Percentiles rank a stretch among this genome's conserved stretches.
phyloP scores from a whole-genome alignment of 345 rosid genomes.

The Aurinia saxatilis region DNA sequence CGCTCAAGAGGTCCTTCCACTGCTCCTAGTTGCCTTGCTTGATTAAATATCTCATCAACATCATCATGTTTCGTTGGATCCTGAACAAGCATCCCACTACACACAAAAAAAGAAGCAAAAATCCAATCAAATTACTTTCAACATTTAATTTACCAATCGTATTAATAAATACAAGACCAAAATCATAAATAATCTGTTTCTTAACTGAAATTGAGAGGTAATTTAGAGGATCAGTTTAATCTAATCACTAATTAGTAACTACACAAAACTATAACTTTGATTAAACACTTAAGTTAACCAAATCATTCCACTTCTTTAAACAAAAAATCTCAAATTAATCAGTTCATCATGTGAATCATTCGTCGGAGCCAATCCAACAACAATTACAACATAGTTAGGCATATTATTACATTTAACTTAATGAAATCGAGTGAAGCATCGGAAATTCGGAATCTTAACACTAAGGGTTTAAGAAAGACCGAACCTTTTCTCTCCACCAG shows the following conservation, averaged over 20 bases:
- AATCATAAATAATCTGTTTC: too few relatives aligned
- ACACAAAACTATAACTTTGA: not conserved
- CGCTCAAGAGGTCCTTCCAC: conserved; percentile 74
- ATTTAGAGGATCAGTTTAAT: too few relatives aligned
- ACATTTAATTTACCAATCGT: not conserved
- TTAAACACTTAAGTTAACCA: not conserved
- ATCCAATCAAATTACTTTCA: not conserved
- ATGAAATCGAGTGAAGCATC: too few relatives aligned
- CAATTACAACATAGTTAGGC: too few relatives aligned
- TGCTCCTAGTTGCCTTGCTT: conserved; percentile 86
- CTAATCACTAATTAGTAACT: not conserved
- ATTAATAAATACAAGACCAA: too few relatives aligned
- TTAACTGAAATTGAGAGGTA: too few relatives aligned
- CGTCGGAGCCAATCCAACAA: too few relatives aligned
- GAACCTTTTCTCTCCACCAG: conserved; percentile 93
- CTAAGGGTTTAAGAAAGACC: too few relatives aligned
- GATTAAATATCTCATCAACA: conserved; percentile 88
- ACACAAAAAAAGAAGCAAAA: conserved; percentile 10
- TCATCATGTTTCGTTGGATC: conserved; percentile 73
- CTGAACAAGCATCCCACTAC: conserved; percentile 97
- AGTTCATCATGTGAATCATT: not conserved
- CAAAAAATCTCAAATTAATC: not conserved
- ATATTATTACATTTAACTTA: too few relatives aligned
- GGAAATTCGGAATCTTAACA: too few relatives aligned
- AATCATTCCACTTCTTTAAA: not conserved